These are phyloP conservation scores for Conidiobolus coronatus DNA, from an alignment of 371 early-diverging fungal species.

Conservation along the genomic window DNA sequence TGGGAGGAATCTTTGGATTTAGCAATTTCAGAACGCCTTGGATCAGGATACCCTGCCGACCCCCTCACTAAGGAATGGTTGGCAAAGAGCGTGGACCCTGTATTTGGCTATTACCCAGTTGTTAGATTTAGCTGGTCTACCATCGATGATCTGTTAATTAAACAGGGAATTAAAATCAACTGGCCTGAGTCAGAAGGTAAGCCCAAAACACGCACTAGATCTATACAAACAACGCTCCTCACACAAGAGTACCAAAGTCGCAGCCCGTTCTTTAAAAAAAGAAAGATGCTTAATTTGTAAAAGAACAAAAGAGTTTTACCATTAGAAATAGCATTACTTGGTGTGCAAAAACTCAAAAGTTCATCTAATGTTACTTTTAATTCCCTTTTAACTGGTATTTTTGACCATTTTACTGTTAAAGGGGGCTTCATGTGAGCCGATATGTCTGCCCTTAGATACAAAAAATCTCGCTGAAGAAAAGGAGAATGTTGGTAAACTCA, in stretches of 20 bases:
- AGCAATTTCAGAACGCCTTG: slow-evolving; percentile 33
- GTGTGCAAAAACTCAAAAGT: too few relatives aligned
- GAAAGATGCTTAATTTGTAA: neutral
- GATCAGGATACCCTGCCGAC: slow-evolving; percentile 97
- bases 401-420: too few relatives aligned
- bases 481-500: too few relatives aligned
- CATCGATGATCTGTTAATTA: slow-evolving; percentile 40
- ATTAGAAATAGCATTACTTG: too few relatives aligned
- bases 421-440: too few relatives aligned
- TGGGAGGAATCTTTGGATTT: slow-evolving; percentile 31
- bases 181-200: slow-evolving; percentile 3
- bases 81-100: slow-evolving; percentile 40
- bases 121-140: slow-evolving; percentile 97
- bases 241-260: neutral
- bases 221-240: too few relatives aligned
- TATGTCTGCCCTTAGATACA: too few relatives aligned
- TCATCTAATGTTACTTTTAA: too few relatives aligned
- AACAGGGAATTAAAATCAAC: neutral
- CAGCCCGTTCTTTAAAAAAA: neutral
- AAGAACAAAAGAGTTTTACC: too few relatives aligned
- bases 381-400: too few relatives aligned
- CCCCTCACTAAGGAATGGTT: slow-evolving; percentile 88
- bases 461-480: too few relatives aligned
- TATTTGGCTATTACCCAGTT: slow-evolving; percentile 85
- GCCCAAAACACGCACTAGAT: too few relatives aligned